Evolutionary conservation across 2,329 filamentous ascomycete species (phyloP), one percentile per base, ranked within the genome.

Genomic region (Fusarium lateritium): DNA sequence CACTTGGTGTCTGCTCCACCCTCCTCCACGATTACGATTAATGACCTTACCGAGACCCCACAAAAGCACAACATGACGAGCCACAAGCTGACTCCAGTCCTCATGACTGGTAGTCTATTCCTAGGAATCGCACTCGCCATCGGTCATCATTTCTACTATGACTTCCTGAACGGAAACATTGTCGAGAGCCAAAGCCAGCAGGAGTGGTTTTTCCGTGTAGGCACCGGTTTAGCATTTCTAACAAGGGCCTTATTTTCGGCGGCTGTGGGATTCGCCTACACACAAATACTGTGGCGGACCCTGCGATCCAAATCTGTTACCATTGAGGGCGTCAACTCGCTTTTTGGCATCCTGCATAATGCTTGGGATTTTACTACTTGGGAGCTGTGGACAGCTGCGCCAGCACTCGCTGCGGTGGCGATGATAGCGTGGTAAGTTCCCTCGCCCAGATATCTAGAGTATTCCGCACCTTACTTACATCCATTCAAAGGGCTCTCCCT

Each of bases 131-230:
- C 39, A 0, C 50, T 67, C 1, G 63, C 63, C 6, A 19, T 67
- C 1, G 49, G 39, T 0, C 65, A 68, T 10, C 64, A 68, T 10
- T n/a, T 68, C 0, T 68, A 51, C 17, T 68, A 68, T 15, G 9
- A 42, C 0, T 51, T 28, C 7, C 31, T 64, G 0, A 11, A 68
- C 1, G 19, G 24, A 0, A 21, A 33, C 1, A 31, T 67, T 0
- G 24, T 64, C 4, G 19, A 42, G 15, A 60, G 11, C 4, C 43
- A 58, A 0, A 40, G 17, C 0, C 65, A 67, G 1, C 65, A 68
- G 31, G 63, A 67, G n/a, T 68, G 65, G 64, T 64, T 43, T 7
- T 7, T 67, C 1, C 64, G 65, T 10, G 24, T 67, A 0, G 65
- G 65, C 1, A 68, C 64, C 0, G 65, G 65, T 2, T 21, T 67